Conservation (phyloP, 2,329 filamentous ascomycete genomes). For the Curvularia spicifera region DNA sequence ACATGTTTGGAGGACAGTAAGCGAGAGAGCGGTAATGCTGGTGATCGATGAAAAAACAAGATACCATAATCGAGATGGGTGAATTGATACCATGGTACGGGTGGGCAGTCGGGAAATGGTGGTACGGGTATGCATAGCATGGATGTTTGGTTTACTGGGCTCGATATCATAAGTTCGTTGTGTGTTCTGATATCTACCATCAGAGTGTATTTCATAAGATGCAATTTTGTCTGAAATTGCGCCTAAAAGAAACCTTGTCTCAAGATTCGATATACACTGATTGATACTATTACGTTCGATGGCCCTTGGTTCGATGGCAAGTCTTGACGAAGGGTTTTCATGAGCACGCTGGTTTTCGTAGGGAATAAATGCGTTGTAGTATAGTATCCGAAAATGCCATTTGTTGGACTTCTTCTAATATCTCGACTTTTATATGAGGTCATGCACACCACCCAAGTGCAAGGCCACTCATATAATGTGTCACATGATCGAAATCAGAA, state of each 20-base stretch:
- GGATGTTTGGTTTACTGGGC: background rate
- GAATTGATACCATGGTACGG: background rate
- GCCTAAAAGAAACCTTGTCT: background rate
- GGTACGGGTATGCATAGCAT: slow-evolving; percentile 1
- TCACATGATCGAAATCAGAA: background rate
- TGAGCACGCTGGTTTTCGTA: background rate
- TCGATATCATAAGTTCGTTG: background rate
- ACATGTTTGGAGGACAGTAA: slow-evolving; percentile 50
- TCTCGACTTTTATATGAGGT: background rate
- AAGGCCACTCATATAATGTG: background rate
- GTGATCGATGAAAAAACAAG: background rate
- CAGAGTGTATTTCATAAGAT: background rate
- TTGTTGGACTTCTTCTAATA: background rate
- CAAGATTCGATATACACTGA: background rate
- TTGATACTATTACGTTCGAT: background rate
- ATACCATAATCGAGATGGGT: background rate
- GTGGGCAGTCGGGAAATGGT: background rate
- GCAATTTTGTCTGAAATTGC: background rate
- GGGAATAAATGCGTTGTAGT: background rate
- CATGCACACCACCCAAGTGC: background rate
- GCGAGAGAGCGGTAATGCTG: background rate
- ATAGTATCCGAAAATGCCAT: background rate
- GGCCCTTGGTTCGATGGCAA: background rate
- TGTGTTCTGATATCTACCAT: background rate
- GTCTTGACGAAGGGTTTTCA: background rate